Evolutionary conservation across 306 rosid genomes (phyloP).

Genomic region (Gastrolobium bilobum): DNA sequence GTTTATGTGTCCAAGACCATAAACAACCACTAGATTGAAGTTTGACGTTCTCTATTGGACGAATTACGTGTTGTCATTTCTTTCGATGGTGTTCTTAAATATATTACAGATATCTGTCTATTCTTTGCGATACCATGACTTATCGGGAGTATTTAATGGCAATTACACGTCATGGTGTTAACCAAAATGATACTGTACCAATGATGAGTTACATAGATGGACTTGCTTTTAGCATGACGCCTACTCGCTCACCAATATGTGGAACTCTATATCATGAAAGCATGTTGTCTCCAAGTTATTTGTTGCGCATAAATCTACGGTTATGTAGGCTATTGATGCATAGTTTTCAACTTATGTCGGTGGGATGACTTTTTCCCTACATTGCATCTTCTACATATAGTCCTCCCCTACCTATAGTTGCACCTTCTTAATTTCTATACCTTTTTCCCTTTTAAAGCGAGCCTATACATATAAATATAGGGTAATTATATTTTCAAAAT

Average conservation of each 20-base stretch:
- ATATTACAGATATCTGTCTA: conserved; percentile 81
- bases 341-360: conserved; percentile 88
- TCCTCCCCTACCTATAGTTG: conserved; percentile 84
- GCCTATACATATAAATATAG: no score
- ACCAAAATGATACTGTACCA: conserved; percentile 83
- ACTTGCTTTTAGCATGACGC: conserved; percentile 88
- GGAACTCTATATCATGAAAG: conserved; percentile 87
- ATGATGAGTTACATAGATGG: conserved; percentile 92
- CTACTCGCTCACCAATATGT: conserved; percentile 78
- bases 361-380: conserved; percentile 85
- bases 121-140: conserved; percentile 90
- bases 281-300: conserved; percentile 82
- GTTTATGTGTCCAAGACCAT: conserved; percentile 80
- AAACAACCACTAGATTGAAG: conserved; percentile 86
- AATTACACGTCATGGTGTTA: conserved; percentile 87
- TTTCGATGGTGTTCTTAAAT: conserved; percentile 82
- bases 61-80: conserved; percentile 84
- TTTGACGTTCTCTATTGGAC: conserved; percentile 72
- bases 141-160: conserved; percentile 91
- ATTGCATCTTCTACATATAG: conserved; percentile 76
- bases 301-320: conserved; percentile 80
- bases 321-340: conserved; percentile 74
- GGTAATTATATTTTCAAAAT: no score
- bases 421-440: not conserved
- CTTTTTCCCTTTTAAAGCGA: no score